Base-by-base conservation (phyloP, 352 stramenopile species). In the Phytophthora nicotianae region DNA sequence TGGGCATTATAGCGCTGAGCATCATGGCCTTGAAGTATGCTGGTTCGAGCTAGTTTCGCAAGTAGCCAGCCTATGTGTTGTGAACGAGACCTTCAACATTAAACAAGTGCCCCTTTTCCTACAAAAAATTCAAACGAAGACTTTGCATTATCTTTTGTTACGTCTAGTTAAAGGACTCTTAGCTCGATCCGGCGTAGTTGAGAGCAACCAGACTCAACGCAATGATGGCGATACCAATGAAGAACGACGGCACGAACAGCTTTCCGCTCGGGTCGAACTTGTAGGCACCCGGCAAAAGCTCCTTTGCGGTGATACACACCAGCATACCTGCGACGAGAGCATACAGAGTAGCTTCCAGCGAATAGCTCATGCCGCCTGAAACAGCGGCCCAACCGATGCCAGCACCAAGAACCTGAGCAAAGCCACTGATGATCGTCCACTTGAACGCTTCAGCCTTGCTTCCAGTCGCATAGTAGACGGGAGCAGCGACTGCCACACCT, bases 401-500 rank as follows among this genome's bases (percentile, higher is more conserved):
- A 13, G 91, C 96, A 6, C 91, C 97, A n/a, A 98, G 54, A 4
- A 88, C 81, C 81, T 99, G 89, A 9, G 94, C 92, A 17, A 98
- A 50, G 16, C 93, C 96, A 26, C 81, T 93, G 13, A 99, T 37
- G 8, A 80, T 61, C 16, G 88, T 94, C 93, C 93, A 98, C 41
- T 91, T 76, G 74, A 99, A 98, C 1, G 90, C 96, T 48, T 98
- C 91, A 21, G 78, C 62, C 11, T 95, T 86, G 66, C 89, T 97
- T 8, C 95, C 96, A 1, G 96, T 99, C 2, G 96, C 95, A 69
- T 98, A 99, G 74, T 98, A 99, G 11, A 99, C 90, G 0, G 97
- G 96, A 8, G 98, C 88, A 26, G 95, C 91, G 13, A 99, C 91
- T 50, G 93, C 97, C 10, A 99, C 68, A 16, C 97, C 97, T 59